Evolutionary conservation across 2,329 filamentous ascomycete species (phyloP).

Genomic region (Paecilomyces dactylethromorphus): DNA sequence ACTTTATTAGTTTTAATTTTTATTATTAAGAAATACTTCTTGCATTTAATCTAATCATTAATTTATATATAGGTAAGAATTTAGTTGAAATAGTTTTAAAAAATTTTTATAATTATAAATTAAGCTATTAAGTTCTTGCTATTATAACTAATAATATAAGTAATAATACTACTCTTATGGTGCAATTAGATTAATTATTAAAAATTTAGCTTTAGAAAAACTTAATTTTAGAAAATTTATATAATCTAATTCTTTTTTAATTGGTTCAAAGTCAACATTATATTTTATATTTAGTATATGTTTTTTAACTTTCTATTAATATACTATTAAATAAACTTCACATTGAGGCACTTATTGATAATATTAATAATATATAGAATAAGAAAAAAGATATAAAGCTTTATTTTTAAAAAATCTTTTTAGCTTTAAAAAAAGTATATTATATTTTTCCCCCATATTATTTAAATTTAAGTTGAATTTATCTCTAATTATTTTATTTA

Average conservation of each 20-base stretch:
- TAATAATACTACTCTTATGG: not conserved
- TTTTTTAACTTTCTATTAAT: not conserved
- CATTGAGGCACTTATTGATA: not conserved
- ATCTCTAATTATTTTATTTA: no score
- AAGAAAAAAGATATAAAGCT: no score
- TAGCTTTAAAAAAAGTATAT: no score
- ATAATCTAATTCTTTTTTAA: not conserved
- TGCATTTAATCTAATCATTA: not conserved
- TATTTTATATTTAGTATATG: not conserved
- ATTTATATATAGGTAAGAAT: not conserved
- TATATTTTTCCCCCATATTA: no score
- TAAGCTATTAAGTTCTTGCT: not conserved
- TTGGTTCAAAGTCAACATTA: not conserved
- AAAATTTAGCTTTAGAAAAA: not conserved
- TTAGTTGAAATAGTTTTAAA: not conserved
- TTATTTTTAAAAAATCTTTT: no score
- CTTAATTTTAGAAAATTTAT: not conserved
- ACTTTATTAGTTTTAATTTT: not conserved
- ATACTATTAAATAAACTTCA: not conserved
- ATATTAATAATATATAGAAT: no score
- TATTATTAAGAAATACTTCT: not conserved
- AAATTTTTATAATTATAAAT: not conserved
- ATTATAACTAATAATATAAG: not conserved
- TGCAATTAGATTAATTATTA: not conserved
- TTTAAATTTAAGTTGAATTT: no score